Percentiles rank a stretch among this genome's conserved stretches.
Conservation (phyloP, 2,329 filamentous ascomycete genomes). For the Phyllosticta paracitricarpa region DNA sequence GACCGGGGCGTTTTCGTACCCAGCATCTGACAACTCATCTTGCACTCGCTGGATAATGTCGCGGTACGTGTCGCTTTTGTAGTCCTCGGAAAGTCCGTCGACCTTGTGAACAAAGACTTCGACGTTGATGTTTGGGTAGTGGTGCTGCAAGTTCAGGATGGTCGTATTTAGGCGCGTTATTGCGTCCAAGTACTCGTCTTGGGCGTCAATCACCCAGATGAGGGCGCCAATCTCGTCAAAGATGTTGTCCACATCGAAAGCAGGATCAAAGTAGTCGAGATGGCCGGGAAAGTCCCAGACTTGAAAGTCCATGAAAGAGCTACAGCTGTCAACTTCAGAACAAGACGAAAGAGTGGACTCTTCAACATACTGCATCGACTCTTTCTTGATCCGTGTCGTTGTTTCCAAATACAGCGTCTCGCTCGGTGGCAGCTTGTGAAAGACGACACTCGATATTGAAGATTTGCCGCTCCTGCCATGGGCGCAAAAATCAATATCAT, state of each 20-base stretch:
- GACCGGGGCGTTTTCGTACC: conserved; percentile 86
- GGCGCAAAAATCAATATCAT: conserved; percentile 1
- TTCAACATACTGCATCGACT: conserved; percentile 74
- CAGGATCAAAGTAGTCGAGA: conserved; percentile 81
- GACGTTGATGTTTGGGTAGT: conserved; percentile 88
- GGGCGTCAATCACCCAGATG: conserved; percentile 97
- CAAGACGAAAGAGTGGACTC: not conserved
- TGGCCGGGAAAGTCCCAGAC: conserved; percentile 97
- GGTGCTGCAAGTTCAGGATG: conserved; percentile 78
- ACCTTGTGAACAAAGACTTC: conserved; percentile 99
- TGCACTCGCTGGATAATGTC: conserved; percentile 95
- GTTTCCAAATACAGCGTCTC: conserved; percentile 95
- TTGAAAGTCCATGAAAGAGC: conserved; percentile 98
- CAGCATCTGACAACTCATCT: conserved; percentile 87
- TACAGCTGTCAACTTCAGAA: conserved; percentile 28
- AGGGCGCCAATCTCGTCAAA: conserved; percentile 90
- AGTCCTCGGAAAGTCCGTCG: conserved; percentile 93
- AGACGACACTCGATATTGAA: conserved; percentile 97
- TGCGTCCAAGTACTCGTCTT: conserved; percentile 93
- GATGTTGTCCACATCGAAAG: conserved; percentile 84
- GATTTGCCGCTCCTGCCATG: conserved; percentile 81
- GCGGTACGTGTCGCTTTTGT: conserved; percentile 88
- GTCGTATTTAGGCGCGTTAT: conserved; percentile 79
- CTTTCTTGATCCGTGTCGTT: conserved; percentile 86
- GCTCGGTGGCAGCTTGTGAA: conserved; percentile 91